Evolutionary conservation across 192 early-diverging fungal species (phyloP).

Genomic region (Coemansia sp.): DNA sequence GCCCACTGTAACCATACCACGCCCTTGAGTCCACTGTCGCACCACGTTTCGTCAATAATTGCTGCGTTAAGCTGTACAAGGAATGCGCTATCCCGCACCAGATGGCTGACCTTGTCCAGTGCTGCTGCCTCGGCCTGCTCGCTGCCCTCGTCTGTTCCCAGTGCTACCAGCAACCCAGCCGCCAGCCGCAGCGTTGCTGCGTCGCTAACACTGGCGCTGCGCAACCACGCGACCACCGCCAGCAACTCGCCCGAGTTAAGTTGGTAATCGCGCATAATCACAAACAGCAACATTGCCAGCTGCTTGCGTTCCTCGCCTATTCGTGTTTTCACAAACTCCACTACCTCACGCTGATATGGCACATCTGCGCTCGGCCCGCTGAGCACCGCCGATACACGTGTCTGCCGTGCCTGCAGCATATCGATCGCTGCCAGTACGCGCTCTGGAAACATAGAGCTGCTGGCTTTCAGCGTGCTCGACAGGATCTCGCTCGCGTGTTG

Average conservation of each 20-base stretch:
- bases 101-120: slow-evolving; percentile 40
- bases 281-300: slow-evolving; percentile 48
- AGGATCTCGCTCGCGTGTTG: slow-evolving; percentile 33
- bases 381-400: slow-evolving; percentile 46
- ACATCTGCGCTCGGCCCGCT: slow-evolving; percentile 53
- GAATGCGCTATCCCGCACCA: slow-evolving; percentile 41
- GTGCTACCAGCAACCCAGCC: slow-evolving; percentile 27
- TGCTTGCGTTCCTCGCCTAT: slow-evolving; percentile 47
- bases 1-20: slow-evolving; percentile 57
- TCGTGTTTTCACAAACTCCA: slow-evolving; percentile 42
- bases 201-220: slow-evolving; percentile 32
- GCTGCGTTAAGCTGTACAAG: slow-evolving; percentile 38
- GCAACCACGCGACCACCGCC: slow-evolving; percentile 41
- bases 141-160: slow-evolving; percentile 28
- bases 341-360: slow-evolving; percentile 41
- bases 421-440: slow-evolving; percentile 56
- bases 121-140: slow-evolving; percentile 37
- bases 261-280: slow-evolving; percentile 40
- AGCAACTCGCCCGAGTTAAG: slow-evolving; percentile 39
- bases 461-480: slow-evolving; percentile 28
- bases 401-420: slow-evolving; percentile 51
- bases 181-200: slow-evolving; percentile 41
- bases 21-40: slow-evolving; percentile 50
- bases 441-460: slow-evolving; percentile 46
- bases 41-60: slow-evolving; percentile 45